Evolutionary conservation across 306 rosid genomes (phyloP).

Genomic region (Inga leiocalycina): DNA sequence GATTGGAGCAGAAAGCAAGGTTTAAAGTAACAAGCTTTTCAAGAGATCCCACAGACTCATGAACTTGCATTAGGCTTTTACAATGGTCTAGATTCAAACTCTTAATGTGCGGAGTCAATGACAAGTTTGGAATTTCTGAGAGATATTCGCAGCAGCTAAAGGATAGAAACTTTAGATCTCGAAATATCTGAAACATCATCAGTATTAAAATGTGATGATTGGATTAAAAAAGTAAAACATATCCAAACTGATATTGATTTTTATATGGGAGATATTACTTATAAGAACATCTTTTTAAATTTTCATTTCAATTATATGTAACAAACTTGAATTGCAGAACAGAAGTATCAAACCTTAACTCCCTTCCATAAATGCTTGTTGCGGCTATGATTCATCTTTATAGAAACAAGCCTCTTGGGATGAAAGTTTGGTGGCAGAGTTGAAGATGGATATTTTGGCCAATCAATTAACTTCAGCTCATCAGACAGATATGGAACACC

Average conservation of each 20-base stretch:
- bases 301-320: no score
- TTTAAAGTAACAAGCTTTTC: conserved; percentile 19
- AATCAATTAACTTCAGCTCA: conserved; percentile 12
- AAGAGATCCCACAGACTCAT: conserved; percentile 21
- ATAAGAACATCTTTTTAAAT: no score
- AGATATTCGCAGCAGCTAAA: conserved; percentile 17
- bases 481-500: conserved; percentile 12
- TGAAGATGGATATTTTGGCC: conserved; percentile 22
- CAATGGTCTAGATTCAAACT: conserved; percentile 21
- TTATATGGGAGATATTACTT: no score
- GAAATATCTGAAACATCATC: background rate
- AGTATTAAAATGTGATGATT: no score
- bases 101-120: conserved; percentile 16
- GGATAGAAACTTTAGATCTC: background rate
- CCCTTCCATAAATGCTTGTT: conserved; percentile 15
- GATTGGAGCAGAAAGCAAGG: conserved; percentile 14
- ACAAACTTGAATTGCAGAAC: no score
- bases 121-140: conserved; percentile 8
- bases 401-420: conserved; percentile 21
- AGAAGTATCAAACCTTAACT: background rate
- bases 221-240: no score
- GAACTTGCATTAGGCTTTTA: background rate
- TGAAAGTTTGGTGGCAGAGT: conserved; percentile 15
- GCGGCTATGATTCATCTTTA: conserved; percentile 2
- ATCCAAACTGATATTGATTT: no score